These are phyloP conservation scores for Xylaria telfairii DNA, from an alignment of 495 filamentous ascomycete species.

Conservation along the genomic window DNA sequence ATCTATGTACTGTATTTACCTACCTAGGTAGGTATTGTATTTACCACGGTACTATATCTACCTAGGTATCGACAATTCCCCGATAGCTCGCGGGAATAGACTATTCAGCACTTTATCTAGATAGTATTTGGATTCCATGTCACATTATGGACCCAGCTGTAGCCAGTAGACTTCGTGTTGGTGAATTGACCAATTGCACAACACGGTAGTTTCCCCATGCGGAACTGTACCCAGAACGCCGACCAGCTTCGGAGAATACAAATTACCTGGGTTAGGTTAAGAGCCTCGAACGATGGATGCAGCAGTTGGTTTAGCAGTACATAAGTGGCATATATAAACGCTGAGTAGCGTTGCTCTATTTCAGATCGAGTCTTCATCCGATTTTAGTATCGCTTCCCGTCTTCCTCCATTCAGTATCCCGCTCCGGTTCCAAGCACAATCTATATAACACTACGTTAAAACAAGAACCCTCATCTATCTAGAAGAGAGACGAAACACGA, in stretches of 20 bases:
- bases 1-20: no score
- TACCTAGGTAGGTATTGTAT: background rate
- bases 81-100: background rate
- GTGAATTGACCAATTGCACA: slow-evolving; percentile 10
- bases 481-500: background rate
- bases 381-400: background rate
- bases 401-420: background rate
- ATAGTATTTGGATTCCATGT: background rate
- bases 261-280: no score
- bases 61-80: background rate
- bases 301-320: background rate
- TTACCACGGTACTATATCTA: background rate
- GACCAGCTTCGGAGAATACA: slow-evolving; percentile 19
- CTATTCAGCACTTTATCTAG: background rate
- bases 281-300: no score
- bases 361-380: background rate
- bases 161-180: slow-evolving; percentile 24
- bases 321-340: background rate
- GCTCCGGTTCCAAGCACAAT: background rate
- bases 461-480: background rate
- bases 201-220: background rate
- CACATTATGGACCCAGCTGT: background rate
- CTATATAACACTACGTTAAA: background rate
- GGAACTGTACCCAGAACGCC: background rate
- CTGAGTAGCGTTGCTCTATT: background rate